Base-by-base conservation (phyloP, 148 eudicot species). In the Persicaria maculosa region DNA sequence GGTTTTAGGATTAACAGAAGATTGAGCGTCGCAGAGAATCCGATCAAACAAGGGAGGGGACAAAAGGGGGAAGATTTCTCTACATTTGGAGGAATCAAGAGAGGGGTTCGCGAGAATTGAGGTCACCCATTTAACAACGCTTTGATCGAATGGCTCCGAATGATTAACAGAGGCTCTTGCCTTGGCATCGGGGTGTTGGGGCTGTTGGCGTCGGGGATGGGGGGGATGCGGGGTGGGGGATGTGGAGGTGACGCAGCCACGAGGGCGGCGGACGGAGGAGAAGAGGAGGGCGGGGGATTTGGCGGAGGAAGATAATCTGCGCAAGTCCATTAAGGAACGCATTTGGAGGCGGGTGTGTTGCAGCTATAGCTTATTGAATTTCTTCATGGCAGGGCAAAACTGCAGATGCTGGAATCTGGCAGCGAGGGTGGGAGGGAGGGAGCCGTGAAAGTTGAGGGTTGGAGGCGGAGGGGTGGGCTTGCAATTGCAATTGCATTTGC, bases 1-100 rank as follows among this genome's bases (percentile, higher is more conserved):
- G 40, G 89, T 85, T 74, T 69, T 83, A 1, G 93, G 89, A 57
- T 91, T 79, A 70, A 84, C 84, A 50, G 79, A 78, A 1, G 57
- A 69, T 12, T 82, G 75, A 78, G 85, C 75, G 58, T 84, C 76
- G 20, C 20, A 50, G 69, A 89, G 87, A 73, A 91, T 45, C 16
- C 61, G 80, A 80, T 93, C 98, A 76, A 93, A 93, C 58, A 85
- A 79, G 68, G 45, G 71, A 25, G 95, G 93, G 25, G 85, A 74
- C 77, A 89, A 81, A 74, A 72, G 72, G 59, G 86, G 36, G 6
- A 93, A 57, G 80, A 93, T 80, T 78, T 91, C 80, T 46, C 80
- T 87, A 78, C 89, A 88, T 75, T 88, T 83, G 45, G 83, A 79
- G 1, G 82, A 75, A 81, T 91, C 87, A 54, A 89, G 47, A 78